Evolutionary conservation across 306 rosid genomes (phyloP).

Genomic region (Senna tora): DNA sequence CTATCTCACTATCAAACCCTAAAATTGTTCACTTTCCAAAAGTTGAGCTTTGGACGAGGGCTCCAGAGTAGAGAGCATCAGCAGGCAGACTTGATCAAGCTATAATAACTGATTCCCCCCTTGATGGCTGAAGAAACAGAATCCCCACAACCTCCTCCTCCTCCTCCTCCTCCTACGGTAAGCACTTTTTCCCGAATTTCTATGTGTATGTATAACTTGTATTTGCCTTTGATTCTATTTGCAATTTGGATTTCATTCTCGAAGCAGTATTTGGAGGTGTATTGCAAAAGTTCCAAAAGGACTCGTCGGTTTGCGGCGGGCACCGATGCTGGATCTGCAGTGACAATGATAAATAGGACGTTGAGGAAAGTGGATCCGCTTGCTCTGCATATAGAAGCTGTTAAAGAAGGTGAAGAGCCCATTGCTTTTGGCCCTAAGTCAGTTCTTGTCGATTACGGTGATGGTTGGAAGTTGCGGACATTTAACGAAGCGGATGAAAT

Average conservation of each 20-base stretch:
- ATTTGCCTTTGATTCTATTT: neutral
- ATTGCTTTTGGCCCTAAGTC: slow-evolving; percentile 73
- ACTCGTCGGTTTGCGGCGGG: slow-evolving; percentile 70
- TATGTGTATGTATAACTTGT: neutral
- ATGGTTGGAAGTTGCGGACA: slow-evolving; percentile 67
- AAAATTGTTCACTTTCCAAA: too few relatives aligned
- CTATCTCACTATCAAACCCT: too few relatives aligned
- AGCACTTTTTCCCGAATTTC: neutral
- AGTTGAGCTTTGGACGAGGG: too few relatives aligned
- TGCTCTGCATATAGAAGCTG: slow-evolving; percentile 68
- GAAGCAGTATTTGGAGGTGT: slow-evolving; percentile 62
- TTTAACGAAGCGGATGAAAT: slow-evolving; percentile 44
- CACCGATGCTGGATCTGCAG: slow-evolving; percentile 72
- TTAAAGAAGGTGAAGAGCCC: slow-evolving; percentile 67
- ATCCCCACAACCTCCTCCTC: slow-evolving; percentile 6
- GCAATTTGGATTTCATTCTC: slow-evolving; percentile 1
- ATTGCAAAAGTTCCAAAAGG: slow-evolving; percentile 63
- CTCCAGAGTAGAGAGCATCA: too few relatives aligned
- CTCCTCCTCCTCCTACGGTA: slow-evolving; percentile 24
- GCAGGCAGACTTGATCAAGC: too few relatives aligned
- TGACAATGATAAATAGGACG: slow-evolving; percentile 58
- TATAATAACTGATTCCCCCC: neutral
- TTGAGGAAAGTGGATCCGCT: slow-evolving; percentile 34
- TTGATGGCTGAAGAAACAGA: slow-evolving; percentile 33
- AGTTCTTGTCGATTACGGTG: slow-evolving; percentile 55